Conservation (phyloP, 768 basidiomycete species). For the Agaricus sinodeliciosus region DNA sequence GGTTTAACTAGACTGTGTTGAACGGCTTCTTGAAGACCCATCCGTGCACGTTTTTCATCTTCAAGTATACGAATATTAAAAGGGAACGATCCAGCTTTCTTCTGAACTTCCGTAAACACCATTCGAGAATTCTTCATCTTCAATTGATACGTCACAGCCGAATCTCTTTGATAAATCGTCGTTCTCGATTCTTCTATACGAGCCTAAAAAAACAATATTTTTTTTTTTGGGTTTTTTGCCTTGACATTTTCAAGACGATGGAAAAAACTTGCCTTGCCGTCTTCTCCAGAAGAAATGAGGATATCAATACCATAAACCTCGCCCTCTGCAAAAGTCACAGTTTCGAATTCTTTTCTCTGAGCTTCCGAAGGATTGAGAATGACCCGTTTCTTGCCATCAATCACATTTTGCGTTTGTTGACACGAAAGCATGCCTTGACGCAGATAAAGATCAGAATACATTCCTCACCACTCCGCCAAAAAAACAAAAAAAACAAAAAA, state of each 20-base stretch:
- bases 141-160: conserved; percentile 83
- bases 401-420: conserved; percentile 89
- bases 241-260: conserved; percentile 65
- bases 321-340: conserved; percentile 80
- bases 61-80: conserved; percentile 93
- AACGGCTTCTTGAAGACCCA: conserved; percentile 94
- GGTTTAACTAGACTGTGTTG: conserved; percentile 91
- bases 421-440: conserved; percentile 85
- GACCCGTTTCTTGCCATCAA: conserved; percentile 94
- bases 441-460: background rate
- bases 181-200: conserved; percentile 86
- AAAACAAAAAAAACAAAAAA: background rate
- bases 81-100: conserved; percentile 97
- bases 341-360: conserved; percentile 83
- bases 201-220: conserved; percentile 43
- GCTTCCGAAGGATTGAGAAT: conserved; percentile 83
- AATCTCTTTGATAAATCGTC: conserved; percentile 88
- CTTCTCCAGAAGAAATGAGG: conserved; percentile 78
- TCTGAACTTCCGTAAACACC: conserved; percentile 96
- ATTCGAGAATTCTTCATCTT: conserved; percentile 97
- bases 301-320: conserved; percentile 96
- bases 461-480: no score
- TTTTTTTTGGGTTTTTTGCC: conserved; percentile 24
- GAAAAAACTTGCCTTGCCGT: conserved; percentile 60
- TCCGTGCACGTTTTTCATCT: conserved; percentile 91